Evolutionary conservation across 305 asterid genomes (phyloP).

Genomic region (Solanum hybrid): DNA sequence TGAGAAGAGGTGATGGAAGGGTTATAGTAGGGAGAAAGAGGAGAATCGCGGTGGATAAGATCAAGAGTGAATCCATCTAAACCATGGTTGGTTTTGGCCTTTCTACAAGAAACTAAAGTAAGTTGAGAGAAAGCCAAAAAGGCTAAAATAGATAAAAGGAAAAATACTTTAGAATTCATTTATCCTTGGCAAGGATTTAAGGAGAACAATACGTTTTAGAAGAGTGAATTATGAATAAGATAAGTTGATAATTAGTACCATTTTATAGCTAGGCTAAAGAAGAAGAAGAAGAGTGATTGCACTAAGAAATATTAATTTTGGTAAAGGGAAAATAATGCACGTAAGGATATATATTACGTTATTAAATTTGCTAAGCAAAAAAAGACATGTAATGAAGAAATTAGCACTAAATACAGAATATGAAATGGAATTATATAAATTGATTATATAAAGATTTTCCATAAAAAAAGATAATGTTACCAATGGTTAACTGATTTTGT

Average conservation of each 20-base stretch:
- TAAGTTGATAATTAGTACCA: background rate
- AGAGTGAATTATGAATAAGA: background rate
- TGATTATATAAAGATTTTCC: background rate
- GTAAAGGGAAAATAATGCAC: background rate
- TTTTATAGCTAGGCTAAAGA: background rate
- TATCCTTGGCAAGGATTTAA: too few relatives aligned
- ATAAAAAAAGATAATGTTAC: background rate
- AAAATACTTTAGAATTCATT: background rate
- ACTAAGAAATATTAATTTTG: background rate
- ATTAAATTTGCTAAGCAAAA: background rate
- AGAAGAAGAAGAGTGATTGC: background rate
- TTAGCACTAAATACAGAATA: background rate
- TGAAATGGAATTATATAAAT: background rate
- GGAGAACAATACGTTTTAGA: background rate
- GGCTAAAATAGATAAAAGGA: background rate
- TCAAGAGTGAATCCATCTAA: slow-evolving; percentile 33
- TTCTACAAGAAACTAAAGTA: background rate
- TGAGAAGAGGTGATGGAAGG: slow-evolving; percentile 19
- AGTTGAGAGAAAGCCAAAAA: background rate
- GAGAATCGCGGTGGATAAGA: slow-evolving; percentile 42
- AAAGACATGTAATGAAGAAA: background rate
- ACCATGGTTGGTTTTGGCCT: background rate
- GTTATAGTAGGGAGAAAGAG: slow-evolving; percentile 31
- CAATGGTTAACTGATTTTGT: background rate
- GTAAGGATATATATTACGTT: background rate